phyloP scores from a whole-genome alignment of 2,329 filamentous ascomycete species.

The Lasiodiplodia gonubiensis region DNA sequence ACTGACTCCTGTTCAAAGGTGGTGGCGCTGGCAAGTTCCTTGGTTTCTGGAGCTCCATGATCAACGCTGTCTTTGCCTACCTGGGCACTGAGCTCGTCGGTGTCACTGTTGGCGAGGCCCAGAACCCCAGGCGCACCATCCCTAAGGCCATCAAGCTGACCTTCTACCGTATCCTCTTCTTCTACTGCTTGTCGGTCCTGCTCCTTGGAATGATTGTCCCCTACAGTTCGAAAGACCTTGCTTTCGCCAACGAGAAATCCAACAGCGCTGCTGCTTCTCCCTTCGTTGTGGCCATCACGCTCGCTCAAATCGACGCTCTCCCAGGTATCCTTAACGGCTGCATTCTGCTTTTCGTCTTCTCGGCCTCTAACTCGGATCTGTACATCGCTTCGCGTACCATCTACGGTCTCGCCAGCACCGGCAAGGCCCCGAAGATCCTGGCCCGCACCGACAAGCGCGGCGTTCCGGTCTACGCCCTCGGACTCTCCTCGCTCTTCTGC shows the following conservation, averaged over 20 bases:
- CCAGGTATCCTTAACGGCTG: conserved; percentile 74
- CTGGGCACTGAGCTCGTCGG: conserved; percentile 76
- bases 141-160: conserved; percentile 79
- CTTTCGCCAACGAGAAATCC: conserved; percentile 60
- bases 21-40: conserved; percentile 49
- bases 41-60: conserved; percentile 69
- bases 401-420: conserved; percentile 73
- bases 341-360: conserved; percentile 78
- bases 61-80: conserved; percentile 80
- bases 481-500: conserved; percentile 64
- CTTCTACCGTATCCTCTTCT: conserved; percentile 81
- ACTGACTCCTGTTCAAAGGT: conserved; percentile 17
- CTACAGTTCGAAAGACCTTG: conserved; percentile 67
- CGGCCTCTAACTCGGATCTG: conserved; percentile 76
- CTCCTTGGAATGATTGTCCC: conserved; percentile 78
- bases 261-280: conserved; percentile 68
- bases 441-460: conserved; percentile 72
- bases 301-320: conserved; percentile 67
- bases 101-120: conserved; percentile 78
- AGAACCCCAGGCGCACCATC: conserved; percentile 78
- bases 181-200: conserved; percentile 77
- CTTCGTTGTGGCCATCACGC: conserved; percentile 74
- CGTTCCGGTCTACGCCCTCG: conserved; percentile 71
- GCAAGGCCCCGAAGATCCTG: conserved; percentile 74
- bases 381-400: conserved; percentile 76